Evolutionary conservation across 2,329 filamentous ascomycete species (phyloP).

Genomic region (Trematosphaeria pertusa): DNA sequence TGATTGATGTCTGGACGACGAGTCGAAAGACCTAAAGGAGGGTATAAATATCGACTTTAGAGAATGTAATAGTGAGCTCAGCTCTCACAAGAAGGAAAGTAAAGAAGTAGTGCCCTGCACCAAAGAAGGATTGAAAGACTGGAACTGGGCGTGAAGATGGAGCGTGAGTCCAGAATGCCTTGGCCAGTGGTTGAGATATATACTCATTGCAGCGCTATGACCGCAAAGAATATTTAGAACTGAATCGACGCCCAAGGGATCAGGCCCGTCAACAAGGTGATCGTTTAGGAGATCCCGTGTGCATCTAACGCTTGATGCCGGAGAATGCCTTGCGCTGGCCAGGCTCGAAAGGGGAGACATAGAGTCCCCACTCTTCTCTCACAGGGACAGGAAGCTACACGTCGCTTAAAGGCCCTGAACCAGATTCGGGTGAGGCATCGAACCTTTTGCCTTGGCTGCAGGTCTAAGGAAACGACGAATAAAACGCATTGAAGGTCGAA

Average conservation of each 20-base stretch:
- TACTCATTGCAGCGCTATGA: slow-evolving; percentile 14
- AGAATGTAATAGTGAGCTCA: slow-evolving; percentile 41
- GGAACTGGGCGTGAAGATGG: slow-evolving; percentile 20
- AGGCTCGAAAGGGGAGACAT: slow-evolving; percentile 26
- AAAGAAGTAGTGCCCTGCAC: slow-evolving; percentile 44
- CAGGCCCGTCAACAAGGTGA: slow-evolving; percentile 21
- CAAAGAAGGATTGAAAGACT: slow-evolving; percentile 23
- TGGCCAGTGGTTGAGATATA: slow-evolving; percentile 8
- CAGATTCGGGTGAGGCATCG: slow-evolving; percentile 23
- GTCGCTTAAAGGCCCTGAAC: slow-evolving; percentile 24
- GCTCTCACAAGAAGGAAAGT: slow-evolving; percentile 40
- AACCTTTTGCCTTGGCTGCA: slow-evolving; percentile 22
- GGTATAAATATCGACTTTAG: slow-evolving; percentile 23
- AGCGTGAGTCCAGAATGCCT: slow-evolving; percentile 5
- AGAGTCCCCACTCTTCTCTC: slow-evolving; percentile 34
- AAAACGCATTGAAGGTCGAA: slow-evolving; percentile 36
- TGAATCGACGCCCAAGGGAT: slow-evolving; percentile 16
- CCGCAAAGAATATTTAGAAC: slow-evolving; percentile 16
- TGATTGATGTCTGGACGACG: slow-evolving; percentile 22
- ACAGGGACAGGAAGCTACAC: slow-evolving; percentile 31
- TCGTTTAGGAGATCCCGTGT: slow-evolving; percentile 34
- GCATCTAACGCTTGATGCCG: slow-evolving; percentile 43
- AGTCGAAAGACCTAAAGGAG: slow-evolving; percentile 27
- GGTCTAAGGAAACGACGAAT: slow-evolving; percentile 37
- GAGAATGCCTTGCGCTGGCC: slow-evolving; percentile 36